Percentiles rank a stretch among this genome's conserved stretches.
Conservation (phyloP, 768 basidiomycete genomes). For the Clitopilus passeckerianus region DNA sequence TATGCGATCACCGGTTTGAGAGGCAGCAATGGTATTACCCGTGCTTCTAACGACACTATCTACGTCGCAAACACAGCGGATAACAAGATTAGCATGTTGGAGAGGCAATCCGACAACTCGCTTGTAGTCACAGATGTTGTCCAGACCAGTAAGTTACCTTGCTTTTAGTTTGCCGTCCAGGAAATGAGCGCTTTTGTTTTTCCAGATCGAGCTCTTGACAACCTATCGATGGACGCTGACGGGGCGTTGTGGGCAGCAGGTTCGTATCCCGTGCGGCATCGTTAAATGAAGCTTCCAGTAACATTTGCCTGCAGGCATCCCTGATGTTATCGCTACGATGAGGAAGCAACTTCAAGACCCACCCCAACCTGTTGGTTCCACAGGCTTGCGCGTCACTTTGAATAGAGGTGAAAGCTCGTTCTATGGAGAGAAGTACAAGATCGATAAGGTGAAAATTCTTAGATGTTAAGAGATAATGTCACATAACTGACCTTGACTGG, state of each 20-base stretch:
- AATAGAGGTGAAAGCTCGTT: conserved; percentile 48
- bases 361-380: conserved; percentile 13
- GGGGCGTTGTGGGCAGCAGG: conserved; percentile 64
- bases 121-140: conserved; percentile 52
- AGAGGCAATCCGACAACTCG: conserved; percentile 53
- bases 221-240: conserved; percentile 52
- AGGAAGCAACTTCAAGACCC: conserved; percentile 39
- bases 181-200: conserved; percentile 1
- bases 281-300: not conserved
- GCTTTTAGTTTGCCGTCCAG: not conserved
- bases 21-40: conserved; percentile 59
- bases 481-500: conserved; percentile 6
- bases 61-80: conserved; percentile 48
- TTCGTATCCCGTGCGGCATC: conserved; percentile 15
- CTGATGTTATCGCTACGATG: conserved; percentile 26
- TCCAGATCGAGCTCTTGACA: conserved; percentile 54
- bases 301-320: conserved; percentile 30
- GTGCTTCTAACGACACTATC: conserved; percentile 53
- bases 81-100: conserved; percentile 48
- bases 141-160: conserved; percentile 36
- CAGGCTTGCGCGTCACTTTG: conserved; percentile 37
- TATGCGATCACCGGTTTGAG: conserved; percentile 45
- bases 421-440: conserved; percentile 54
- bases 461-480: not conserved
- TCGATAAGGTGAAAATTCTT: conserved; percentile 44